These are phyloP conservation scores for Cladobotryum protrusum DNA, from an alignment of 2,329 filamentous ascomycete genomes.

Conservation along the genomic window DNA sequence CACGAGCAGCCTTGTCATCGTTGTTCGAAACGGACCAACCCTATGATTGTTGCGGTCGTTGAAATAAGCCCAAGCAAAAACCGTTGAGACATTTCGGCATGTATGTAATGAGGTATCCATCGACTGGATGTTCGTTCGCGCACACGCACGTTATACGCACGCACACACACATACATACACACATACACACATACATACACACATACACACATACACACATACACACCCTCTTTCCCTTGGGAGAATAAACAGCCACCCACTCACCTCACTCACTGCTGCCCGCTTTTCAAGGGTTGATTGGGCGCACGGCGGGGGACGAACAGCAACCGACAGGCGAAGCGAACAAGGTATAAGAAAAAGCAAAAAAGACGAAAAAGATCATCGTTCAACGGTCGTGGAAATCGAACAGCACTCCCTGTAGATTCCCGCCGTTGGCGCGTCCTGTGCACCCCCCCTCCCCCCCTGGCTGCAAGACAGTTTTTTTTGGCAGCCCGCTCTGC, in stretches of 20 bases:
- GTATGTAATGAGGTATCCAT: background rate
- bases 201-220: background rate
- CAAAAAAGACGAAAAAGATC: constrained; percentile 3
- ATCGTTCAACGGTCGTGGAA: constrained; percentile 4
- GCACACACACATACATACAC: background rate
- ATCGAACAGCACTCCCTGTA: constrained; percentile 4
- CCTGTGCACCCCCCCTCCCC: background rate
- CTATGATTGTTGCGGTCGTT: background rate
- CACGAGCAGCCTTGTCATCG: background rate
- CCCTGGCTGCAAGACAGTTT: constrained; percentile 9
- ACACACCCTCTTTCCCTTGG: background rate
- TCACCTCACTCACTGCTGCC: background rate
- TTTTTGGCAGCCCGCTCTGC: background rate
- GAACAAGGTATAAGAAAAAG: background rate
- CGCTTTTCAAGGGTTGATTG: background rate
- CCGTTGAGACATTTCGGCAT: background rate
- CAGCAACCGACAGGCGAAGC: background rate
- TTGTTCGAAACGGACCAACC: background rate
- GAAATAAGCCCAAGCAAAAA: background rate
- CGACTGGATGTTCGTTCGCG: background rate
- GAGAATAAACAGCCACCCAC: background rate
- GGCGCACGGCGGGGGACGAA: background rate
- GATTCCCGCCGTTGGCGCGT: constrained; percentile 10
- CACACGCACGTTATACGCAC: background rate
- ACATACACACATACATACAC: no score